Evolutionary conservation across 495 filamentous ascomycete genomes (phyloP).

Genomic region (Podospora australis): DNA sequence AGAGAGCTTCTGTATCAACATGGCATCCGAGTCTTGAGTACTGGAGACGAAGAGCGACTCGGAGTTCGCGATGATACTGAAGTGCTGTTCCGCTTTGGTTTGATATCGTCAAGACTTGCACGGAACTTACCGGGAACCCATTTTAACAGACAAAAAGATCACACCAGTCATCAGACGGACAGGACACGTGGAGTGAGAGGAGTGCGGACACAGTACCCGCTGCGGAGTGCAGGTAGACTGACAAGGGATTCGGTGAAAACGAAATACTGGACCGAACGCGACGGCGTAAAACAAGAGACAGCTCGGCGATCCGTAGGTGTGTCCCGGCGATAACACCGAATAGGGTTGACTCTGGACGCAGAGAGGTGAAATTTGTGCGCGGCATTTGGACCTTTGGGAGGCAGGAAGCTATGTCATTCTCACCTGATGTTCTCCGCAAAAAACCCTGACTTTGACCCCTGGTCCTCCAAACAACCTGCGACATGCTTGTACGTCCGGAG

Average conservation of each 20-base stretch:
- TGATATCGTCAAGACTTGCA: neutral
- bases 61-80: too few species aligned
- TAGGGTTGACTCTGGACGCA: neutral
- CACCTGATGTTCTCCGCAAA: slow-evolving; percentile 6
- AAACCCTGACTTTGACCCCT: neutral
- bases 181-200: neutral
- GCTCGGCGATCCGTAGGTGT: too few species aligned
- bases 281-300: too few species aligned
- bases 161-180: neutral
- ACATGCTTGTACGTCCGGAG: neutral
- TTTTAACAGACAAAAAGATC: neutral
- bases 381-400: neutral
- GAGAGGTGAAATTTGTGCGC: neutral
- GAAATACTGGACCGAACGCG: too few species aligned
- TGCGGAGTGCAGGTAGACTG: too few species aligned
- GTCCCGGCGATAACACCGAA: neutral
- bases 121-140: neutral
- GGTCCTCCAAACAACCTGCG: neutral
- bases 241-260: too few species aligned
- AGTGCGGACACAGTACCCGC: too few species aligned
- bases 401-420: neutral
- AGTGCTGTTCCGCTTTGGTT: neutral
- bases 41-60: neutral
- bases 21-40: neutral
- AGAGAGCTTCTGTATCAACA: neutral